phyloP scores from a whole-genome alignment of 345 rosid genomes.

The Laguncularia racemosa region DNA sequence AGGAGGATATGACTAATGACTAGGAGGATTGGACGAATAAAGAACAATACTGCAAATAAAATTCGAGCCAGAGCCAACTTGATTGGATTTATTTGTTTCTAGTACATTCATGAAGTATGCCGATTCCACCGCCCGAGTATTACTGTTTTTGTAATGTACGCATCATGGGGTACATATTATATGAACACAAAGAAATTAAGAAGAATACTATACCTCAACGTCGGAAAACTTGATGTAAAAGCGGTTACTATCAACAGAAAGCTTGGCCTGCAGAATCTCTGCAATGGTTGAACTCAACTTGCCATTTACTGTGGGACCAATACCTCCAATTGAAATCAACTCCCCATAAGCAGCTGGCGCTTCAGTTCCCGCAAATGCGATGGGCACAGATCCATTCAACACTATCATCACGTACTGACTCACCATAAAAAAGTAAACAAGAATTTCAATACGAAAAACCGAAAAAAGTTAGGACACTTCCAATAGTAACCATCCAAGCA shows the following conservation, averaged over 20 bases:
- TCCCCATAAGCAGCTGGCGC: conserved; percentile 91
- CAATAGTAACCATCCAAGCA: conserved; percentile 1
- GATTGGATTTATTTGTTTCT: too few species aligned
- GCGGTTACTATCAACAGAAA: conserved; percentile 73
- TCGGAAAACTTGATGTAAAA: conserved; percentile 84
- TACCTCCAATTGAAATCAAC: conserved; percentile 75
- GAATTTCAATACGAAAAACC: too few species aligned
- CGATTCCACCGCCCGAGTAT: too few species aligned
- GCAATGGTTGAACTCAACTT: conserved; percentile 73
- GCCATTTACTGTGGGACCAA: conserved; percentile 63
- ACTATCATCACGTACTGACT: conserved; percentile 85
- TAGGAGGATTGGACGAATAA: too few species aligned
- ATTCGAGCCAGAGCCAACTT: too few species aligned
- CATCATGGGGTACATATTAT: too few species aligned
- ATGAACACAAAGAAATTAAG: neutral
- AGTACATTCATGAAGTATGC: too few species aligned
- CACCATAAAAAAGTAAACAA: neutral
- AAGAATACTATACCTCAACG: conserved; percentile 52
- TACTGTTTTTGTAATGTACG: too few species aligned
- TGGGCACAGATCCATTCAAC: conserved; percentile 77
- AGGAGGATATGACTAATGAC: too few species aligned
- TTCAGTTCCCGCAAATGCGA: conserved; percentile 83
- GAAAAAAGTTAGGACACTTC: neutral
- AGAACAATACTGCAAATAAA: too few species aligned
- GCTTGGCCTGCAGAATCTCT: conserved; percentile 78